Evolutionary conservation across 2,329 filamentous ascomycete genomes (phyloP), one percentile per base, ranked within the genome.

Genomic region (Clarireedia paspali): DNA sequence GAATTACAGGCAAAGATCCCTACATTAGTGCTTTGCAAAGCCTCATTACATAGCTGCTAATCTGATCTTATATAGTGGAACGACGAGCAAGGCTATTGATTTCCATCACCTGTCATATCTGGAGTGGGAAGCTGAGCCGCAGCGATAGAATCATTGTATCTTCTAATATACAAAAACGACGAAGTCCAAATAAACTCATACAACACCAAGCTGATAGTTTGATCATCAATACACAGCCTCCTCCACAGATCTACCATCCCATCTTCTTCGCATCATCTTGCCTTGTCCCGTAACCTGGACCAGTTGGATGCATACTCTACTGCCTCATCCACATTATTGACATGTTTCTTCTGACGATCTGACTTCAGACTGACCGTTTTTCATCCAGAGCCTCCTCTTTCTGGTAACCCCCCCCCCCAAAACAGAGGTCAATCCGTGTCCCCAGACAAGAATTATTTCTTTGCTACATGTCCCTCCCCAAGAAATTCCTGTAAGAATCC

Each of bases 151-250:
- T 14, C 30, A 34, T 34, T 34, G 30, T 34, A 34, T 4, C 30
- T 34, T 27, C 12, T 34, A 34, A 34, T 34, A 12, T 34, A 34
- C 9, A 46, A 10, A 17, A 42, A 14, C 23, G 12, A 24, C 40
- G 46, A 50, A 27, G 45, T 55, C 46, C 34, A 34, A 20, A 49
- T 50, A 55, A 39, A 27, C 45, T 50, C 34, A 12, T n/a, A 15
- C 36, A 36, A 34, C 42, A 5, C 36, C 17, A 14, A 6, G n/a
- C 17, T 6, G 14, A 9, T 3, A 30, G 26, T 55, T 55, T 44
- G 46, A 44, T 36, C n/a, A 24, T 23, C 17, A 24, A 24, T 44
- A 50, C 45, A 50, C 17, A 44, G 52, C 52, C 44, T 50, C 46
- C 34, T 26, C 26, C 36, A 12, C 24, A 12, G 17, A 55, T 20